These are phyloP conservation scores for Cryptococcus depauperatus DNA, from an alignment of 1,284 basidiomycete genomes.

Conservation along the genomic window DNA sequence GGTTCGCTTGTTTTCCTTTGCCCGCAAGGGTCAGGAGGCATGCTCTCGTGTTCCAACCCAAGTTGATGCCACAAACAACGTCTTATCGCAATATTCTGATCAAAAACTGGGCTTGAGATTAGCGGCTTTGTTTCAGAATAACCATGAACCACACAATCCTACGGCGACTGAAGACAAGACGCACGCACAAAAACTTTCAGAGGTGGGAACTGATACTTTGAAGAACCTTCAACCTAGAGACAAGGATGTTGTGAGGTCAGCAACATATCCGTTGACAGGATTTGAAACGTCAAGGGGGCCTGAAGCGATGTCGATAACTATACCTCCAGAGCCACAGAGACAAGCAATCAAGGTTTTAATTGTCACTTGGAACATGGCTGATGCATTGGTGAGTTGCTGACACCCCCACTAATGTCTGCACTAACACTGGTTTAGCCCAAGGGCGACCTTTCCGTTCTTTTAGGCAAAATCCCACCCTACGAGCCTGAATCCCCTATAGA, in stretches of 20 bases:
- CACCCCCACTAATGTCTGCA: conserved; percentile 1
- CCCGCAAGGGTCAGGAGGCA: too few relatives aligned
- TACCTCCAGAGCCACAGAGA: conserved; percentile 15
- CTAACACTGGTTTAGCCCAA: conserved; percentile 32
- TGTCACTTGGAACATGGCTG: conserved; percentile 51
- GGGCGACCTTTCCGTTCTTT: conserved; percentile 48
- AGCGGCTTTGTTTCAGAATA: too few relatives aligned
- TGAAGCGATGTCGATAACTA: neutral
- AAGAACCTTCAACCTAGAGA: neutral
- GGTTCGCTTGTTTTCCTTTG: too few relatives aligned
- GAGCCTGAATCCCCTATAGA: conserved; percentile 18
- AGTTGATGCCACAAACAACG: too few relatives aligned
- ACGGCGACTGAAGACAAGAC: neutral
- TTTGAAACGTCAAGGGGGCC: neutral
- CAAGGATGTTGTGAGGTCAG: too few relatives aligned
- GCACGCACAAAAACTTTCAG: neutral
- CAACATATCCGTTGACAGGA: too few relatives aligned
- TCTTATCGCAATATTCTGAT: too few relatives aligned
- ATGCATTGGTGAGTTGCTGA: conserved; percentile 39
- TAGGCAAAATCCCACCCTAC: conserved; percentile 47
- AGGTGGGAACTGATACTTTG: neutral
- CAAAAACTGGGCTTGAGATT: too few relatives aligned
- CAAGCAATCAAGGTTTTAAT: conserved; percentile 47
- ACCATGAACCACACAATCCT: too few relatives aligned
- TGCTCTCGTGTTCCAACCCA: too few relatives aligned